Evolutionary conservation across 2,329 filamentous ascomycete species (phyloP).

Genomic region (Calonectria henricotiae): DNA sequence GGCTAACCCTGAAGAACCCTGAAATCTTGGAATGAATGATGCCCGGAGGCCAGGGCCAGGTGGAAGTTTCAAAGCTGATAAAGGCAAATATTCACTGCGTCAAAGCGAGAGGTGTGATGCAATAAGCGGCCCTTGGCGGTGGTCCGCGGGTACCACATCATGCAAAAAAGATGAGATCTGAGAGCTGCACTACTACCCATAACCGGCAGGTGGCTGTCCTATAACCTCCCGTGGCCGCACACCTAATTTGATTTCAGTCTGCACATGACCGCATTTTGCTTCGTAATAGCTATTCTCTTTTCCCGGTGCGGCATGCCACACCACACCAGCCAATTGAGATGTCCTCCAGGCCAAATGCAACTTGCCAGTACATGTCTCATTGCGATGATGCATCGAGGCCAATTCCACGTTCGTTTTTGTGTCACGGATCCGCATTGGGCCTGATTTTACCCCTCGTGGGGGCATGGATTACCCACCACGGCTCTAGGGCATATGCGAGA

Average conservation of each 20-base stretch:
- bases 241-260: too few relatives aligned
- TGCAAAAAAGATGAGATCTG: constrained; percentile 14
- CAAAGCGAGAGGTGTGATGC: background rate
- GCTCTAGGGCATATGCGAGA: background rate
- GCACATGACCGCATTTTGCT: background rate
- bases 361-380: too few relatives aligned
- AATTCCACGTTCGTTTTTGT: background rate
- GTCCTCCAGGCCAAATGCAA: background rate
- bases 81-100: background rate
- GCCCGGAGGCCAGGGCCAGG: background rate
- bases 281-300: background rate
- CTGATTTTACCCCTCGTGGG: background rate
- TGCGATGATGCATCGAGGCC: background rate
- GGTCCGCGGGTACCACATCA: background rate
- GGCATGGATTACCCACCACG: background rate
- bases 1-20: constrained; percentile 10
- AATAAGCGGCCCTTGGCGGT: background rate
- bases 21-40: background rate
- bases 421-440: background rate
- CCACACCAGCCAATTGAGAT: background rate
- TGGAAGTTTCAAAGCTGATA: background rate
- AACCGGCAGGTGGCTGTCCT: background rate
- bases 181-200: background rate
- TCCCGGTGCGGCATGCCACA: background rate
- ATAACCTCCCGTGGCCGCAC: too few relatives aligned